Evolutionary conservation across 441 rosid species (phyloP), one percentile per base, ranked within the genome.

Genomic region (Daphne laureola): DNA sequence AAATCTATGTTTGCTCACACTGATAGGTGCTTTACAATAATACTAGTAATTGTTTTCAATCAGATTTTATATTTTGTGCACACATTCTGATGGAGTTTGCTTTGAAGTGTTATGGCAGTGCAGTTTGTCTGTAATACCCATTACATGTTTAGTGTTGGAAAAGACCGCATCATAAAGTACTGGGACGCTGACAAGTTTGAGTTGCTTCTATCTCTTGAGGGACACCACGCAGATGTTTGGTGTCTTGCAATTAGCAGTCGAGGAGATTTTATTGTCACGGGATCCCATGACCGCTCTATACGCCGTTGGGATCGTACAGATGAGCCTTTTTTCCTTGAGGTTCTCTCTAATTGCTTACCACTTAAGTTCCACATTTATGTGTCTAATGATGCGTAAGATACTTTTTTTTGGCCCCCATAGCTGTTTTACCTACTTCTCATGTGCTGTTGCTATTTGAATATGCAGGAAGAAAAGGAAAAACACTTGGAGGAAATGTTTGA

Each of bases 131-230:
- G 64, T 66, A 84, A 74, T 49, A 89, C 98, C 15, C 98, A 93
- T 73, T 87, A 89, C 74, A 61, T 93, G 75, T 93, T 93, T 58
- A 93, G 98, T 44, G 83, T 74, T 47, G 97, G 98, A 53, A 93
- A 93, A 75, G 98, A 89, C 67, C 77, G 84, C 51, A 81, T 86
- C 55, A 83, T 93, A 55, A 93, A 89, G 65, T 93, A 93, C 70
- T 93, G 97, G 98, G 98, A 93, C 75, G 97, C 95, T 2, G 97
- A 84, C 69, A 93, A 93, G 72, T 93, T 93, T 59, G 97, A 92
- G 82, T 74, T 86, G 65, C 87, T 93, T 61, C 67, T 89, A 68
- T 83, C 96, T 46, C 90, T 93, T 56, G 92, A 82, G 67, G 98
- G 96, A 36, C 98, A 93, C 69, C 98, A 87, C 68, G 89, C 90